Conservation (phyloP, 257 asterid species). For the Forsythia viridissima region DNA sequence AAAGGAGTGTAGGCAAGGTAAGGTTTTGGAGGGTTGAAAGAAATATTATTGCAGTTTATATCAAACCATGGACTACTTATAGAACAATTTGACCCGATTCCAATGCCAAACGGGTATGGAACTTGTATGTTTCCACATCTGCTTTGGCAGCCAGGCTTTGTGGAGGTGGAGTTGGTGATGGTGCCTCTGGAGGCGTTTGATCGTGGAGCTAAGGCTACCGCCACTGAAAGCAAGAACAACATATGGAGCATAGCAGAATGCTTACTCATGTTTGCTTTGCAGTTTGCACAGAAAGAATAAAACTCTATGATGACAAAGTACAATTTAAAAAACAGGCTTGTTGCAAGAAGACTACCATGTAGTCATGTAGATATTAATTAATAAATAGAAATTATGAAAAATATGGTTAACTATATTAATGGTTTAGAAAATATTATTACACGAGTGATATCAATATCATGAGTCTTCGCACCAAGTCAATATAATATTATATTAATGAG, state of each 20-base stretch:
- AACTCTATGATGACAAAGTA: no score
- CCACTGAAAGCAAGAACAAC: not conserved
- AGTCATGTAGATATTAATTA: no score
- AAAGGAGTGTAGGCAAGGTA: not conserved
- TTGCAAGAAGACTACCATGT: no score
- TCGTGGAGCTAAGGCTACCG: not conserved
- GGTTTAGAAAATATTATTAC: no score
- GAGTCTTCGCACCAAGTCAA: no score
- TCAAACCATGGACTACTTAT: not conserved
- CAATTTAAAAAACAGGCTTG: no score
- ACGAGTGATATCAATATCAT: no score
- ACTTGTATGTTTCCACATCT: constrained; percentile 2
- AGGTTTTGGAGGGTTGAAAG: not conserved
- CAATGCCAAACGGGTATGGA: constrained; percentile 8
- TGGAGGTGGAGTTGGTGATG: no score
- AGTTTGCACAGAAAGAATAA: not conserved
- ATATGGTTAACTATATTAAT: no score
- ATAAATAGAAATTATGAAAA: no score
- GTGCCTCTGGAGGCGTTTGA: not conserved
- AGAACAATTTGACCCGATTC: constrained; percentile 3
- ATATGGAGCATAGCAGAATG: not conserved
- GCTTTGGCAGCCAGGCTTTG: constrained; percentile 4
- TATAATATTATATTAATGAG: no score
- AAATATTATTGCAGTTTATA: not conserved
- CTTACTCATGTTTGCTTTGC: not conserved